Percentiles rank a stretch among this genome's conserved stretches.
These are phyloP conservation scores for Stachybotrys chlorohalonatus DNA, from an alignment of 2,329 filamentous ascomycete genomes.

Conservation along the genomic window DNA sequence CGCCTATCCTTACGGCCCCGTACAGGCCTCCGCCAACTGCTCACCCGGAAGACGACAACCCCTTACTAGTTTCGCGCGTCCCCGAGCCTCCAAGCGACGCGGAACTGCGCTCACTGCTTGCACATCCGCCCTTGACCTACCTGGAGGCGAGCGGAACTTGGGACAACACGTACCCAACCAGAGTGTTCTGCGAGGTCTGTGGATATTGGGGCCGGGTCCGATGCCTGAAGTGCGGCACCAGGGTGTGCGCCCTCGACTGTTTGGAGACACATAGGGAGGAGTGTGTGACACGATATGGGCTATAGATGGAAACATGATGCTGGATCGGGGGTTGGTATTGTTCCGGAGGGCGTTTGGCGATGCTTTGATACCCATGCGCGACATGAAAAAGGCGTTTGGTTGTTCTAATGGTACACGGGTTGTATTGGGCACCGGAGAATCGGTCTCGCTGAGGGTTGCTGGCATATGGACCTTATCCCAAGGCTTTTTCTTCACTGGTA, in stretches of 20 bases:
- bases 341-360: no score
- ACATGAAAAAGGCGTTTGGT: no score
- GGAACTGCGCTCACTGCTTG: constrained; percentile 55
- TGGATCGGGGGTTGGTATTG: no score
- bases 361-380: no score
- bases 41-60: constrained; percentile 44
- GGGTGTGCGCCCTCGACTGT: constrained; percentile 70
- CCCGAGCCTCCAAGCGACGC: constrained; percentile 48
- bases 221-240: constrained; percentile 69
- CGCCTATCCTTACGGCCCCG: constrained; percentile 25
- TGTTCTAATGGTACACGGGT: not conserved
- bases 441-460: not conserved
- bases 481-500: not conserved
- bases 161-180: constrained; percentile 42
- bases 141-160: constrained; percentile 48
- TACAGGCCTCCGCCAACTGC: constrained; percentile 21
- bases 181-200: constrained; percentile 69
- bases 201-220: constrained; percentile 72
- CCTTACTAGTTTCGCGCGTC: constrained; percentile 48
- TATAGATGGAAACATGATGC: constrained; percentile 11
- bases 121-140: constrained; percentile 58
- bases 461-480: not conserved
- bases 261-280: constrained; percentile 64
- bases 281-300: constrained; percentile 56
- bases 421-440: no score